Evolutionary conservation across 257 asterid species (phyloP), one percentile per base, ranked within the genome.

Genomic region (Salvia rosmarinus): DNA sequence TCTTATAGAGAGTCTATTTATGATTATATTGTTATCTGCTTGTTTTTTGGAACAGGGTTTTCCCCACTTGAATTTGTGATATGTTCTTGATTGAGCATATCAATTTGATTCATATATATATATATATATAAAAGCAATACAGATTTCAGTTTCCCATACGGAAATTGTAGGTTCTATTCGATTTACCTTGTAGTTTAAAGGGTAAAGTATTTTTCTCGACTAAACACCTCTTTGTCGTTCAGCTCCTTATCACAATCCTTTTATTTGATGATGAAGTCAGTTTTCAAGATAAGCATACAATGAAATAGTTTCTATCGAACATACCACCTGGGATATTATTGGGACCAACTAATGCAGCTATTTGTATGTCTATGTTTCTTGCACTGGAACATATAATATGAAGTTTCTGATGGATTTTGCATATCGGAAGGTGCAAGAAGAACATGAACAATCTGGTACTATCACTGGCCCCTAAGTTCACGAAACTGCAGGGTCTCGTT

Each of bases 401-500:
- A 4, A 10, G 16, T 71, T 64, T 50, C 16, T 78, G 13, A 51
- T 25, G 42, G 71, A 46, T 4, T 34, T 49, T 67, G 52, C 68
- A 69, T 9, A 7, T 75, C 19, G 17, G 21, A 79, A 95, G 99
- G 98, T 95, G 99, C 88, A 88, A 89, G 89, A 91, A 83, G 82
- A 91, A 84, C 81, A 88, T 90, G 98, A 95, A 95, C 62, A 82
- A 72, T 71, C 82, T 95, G 71, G 90, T 86, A 42, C 85, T 95
- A 9, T 82, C 94, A 37, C 79, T 91, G 30, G 87, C 83, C 13
- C 96, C 95, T 47, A 87, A 90, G 76, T 85, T 95, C 82, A 82
- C 95, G 4, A 91, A 88, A 61, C 88, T 95, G 70, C 89, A 87
- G 72, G 83, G 77, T 67, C 85, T 95, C 23, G 72, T 81, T 49